These are phyloP conservation scores for Tetracentron sinense DNA, from an alignment of 164 flowering plant genomes.

Conservation along the genomic window DNA sequence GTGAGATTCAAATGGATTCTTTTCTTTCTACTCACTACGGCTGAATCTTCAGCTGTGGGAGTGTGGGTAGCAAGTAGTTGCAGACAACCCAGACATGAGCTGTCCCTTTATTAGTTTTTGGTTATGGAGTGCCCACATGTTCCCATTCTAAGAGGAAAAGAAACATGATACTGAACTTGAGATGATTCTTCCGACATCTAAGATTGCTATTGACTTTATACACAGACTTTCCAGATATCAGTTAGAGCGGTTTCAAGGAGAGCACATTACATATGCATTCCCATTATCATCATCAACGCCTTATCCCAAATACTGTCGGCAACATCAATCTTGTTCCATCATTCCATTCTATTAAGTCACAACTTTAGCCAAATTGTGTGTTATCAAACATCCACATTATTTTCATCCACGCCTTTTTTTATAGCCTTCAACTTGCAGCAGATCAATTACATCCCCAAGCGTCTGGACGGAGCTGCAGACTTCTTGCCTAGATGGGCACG, in stretches of 20 bases:
- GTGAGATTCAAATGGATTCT: too few relatives aligned
- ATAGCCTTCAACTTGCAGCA: too few relatives aligned
- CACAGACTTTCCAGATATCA: background rate
- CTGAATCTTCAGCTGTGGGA: background rate
- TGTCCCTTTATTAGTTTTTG: background rate
- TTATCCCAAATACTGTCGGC: too few relatives aligned
- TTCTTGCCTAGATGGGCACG: background rate
- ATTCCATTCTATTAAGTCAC: too few relatives aligned
- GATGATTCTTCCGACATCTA: background rate
- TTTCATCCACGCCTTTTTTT: too few relatives aligned
- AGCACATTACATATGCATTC: too few relatives aligned
- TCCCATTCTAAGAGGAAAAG: background rate
- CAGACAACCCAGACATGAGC: background rate
- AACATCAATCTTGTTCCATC: too few relatives aligned
- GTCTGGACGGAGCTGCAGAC: background rate
- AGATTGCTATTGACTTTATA: background rate
- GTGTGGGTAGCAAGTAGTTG: too few relatives aligned
- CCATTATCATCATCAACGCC: too few relatives aligned
- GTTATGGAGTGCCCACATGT: conserved; percentile 6
- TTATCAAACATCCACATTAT: too few relatives aligned
- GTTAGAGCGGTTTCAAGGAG: background rate
- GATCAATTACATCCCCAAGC: background rate
- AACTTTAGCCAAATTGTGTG: too few relatives aligned
- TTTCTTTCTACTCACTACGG: background rate
- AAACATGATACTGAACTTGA: background rate